These are phyloP conservation scores for Paramecium primaurelia DNA, from an alignment of 73 alveolate genomes.

Conservation along the genomic window DNA sequence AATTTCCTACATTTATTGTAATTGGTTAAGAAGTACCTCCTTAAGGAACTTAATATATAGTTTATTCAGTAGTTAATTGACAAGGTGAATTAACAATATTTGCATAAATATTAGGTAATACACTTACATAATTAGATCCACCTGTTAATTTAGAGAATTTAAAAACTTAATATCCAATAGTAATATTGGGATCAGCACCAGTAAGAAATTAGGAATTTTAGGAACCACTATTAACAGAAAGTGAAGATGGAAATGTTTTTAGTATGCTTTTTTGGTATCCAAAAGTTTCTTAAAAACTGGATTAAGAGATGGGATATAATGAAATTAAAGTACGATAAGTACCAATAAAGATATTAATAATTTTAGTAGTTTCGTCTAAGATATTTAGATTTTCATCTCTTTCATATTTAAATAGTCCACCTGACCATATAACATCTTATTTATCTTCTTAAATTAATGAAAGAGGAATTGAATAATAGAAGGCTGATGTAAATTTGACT, in stretches of 20 bases:
- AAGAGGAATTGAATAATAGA: not conserved
- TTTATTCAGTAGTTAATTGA: not conserved
- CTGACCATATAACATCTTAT: not conserved
- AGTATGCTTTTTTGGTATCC: not conserved
- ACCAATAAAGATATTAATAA: not conserved
- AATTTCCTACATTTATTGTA: not conserved
- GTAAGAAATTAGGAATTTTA: not conserved
- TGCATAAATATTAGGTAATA: not conserved
- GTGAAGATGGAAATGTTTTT: not conserved
- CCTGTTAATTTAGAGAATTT: slow-evolving; percentile 3
- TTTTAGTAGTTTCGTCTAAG: not conserved
- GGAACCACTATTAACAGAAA: slow-evolving; percentile 7
- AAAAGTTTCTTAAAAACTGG: slow-evolving; percentile 3
- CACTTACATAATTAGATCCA: slow-evolving; percentile 2
- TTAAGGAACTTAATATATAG: not conserved
- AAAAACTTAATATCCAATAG: not conserved
- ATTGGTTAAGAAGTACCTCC: slow-evolving; percentile 4
- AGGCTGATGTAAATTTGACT: not conserved
- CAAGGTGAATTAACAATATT: not conserved
- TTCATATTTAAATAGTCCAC: not conserved
- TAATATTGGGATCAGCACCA: not conserved
- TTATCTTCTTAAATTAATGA: not conserved
- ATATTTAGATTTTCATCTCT: not conserved
- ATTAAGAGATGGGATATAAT: not conserved
- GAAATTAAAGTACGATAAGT: not conserved